These are phyloP conservation scores for Trametes cinnabarina DNA, from an alignment of 768 basidiomycete species.

Conservation along the genomic window DNA sequence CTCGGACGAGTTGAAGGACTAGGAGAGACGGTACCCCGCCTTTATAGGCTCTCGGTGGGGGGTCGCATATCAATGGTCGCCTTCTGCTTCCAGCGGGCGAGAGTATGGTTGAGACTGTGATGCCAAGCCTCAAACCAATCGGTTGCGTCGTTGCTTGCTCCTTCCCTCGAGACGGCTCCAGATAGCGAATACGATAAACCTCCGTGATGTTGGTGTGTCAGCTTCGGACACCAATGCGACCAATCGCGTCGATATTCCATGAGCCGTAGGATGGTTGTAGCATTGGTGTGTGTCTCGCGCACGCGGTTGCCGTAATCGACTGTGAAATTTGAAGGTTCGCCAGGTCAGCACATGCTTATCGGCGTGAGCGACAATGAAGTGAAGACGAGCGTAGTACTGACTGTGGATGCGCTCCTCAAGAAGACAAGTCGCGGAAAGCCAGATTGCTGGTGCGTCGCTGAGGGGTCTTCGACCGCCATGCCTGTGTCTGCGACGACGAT, in stretches of 20 bases:
- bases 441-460: neutral
- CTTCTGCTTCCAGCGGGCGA: too few relatives aligned
- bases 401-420: neutral
- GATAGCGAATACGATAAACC: neutral
- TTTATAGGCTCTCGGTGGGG: neutral
- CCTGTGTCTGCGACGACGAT: neutral
- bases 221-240: neutral
- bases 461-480: neutral
- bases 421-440: neutral
- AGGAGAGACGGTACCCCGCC: neutral
- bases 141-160: too few relatives aligned
- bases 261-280: neutral
- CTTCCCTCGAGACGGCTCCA: too few relatives aligned
- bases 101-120: too few relatives aligned
- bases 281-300: neutral
- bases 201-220: slow-evolving; percentile 1
- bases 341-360: neutral
- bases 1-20: neutral
- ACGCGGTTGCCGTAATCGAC: slow-evolving; percentile 2
- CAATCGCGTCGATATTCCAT: neutral
- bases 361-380: neutral
- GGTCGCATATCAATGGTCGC: too few relatives aligned
- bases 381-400: neutral
- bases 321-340: neutral
- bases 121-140: too few relatives aligned